Conservation (phyloP, 2,329 filamentous ascomycete species). For the Coniella vitis region DNA sequence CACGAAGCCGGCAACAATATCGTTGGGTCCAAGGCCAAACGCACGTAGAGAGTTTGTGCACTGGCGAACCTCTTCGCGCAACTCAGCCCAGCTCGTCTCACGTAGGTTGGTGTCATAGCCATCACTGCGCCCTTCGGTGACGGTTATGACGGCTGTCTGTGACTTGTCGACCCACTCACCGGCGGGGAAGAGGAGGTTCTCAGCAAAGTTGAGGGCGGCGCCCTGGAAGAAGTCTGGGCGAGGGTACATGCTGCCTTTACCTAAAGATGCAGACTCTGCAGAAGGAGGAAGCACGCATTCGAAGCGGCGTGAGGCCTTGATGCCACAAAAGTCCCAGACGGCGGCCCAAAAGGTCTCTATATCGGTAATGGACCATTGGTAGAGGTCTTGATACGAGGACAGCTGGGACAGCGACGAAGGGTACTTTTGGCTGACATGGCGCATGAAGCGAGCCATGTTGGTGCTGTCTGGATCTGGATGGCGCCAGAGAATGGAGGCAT, state of each 20-base stretch:
- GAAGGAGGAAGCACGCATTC: slow-evolving; percentile 41
- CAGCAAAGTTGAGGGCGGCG: slow-evolving; percentile 81
- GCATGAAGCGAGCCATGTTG: slow-evolving; percentile 65
- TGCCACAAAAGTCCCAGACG: slow-evolving; percentile 74
- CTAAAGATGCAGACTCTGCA: background rate
- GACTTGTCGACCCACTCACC: slow-evolving; percentile 48
- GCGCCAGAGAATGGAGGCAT: slow-evolving; percentile 51
- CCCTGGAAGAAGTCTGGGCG: slow-evolving; percentile 79
- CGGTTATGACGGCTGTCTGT: slow-evolving; percentile 67
- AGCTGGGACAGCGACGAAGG: slow-evolving; percentile 29
- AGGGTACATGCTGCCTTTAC: slow-evolving; percentile 63
- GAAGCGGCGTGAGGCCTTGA: slow-evolving; percentile 61
- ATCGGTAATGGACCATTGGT: slow-evolving; percentile 77
- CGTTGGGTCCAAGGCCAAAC: slow-evolving; percentile 50
- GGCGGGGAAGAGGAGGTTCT: slow-evolving; percentile 82
- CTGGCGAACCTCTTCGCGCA: slow-evolving; percentile 69
- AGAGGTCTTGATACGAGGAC: slow-evolving; percentile 67
- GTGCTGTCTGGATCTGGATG: slow-evolving; percentile 62
- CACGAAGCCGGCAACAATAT: slow-evolving; percentile 66
- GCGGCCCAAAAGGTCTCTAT: slow-evolving; percentile 76
- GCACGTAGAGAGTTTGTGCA: slow-evolving; percentile 66
- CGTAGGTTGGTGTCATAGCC: slow-evolving; percentile 40
- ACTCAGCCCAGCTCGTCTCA: slow-evolving; percentile 64
- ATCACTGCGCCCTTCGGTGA: slow-evolving; percentile 64
- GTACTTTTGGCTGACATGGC: slow-evolving; percentile 59